Base-by-base conservation (phyloP, 225 moss, liverwort and hornwort genomes). In the Pseudoscleropodium purum region DNA sequence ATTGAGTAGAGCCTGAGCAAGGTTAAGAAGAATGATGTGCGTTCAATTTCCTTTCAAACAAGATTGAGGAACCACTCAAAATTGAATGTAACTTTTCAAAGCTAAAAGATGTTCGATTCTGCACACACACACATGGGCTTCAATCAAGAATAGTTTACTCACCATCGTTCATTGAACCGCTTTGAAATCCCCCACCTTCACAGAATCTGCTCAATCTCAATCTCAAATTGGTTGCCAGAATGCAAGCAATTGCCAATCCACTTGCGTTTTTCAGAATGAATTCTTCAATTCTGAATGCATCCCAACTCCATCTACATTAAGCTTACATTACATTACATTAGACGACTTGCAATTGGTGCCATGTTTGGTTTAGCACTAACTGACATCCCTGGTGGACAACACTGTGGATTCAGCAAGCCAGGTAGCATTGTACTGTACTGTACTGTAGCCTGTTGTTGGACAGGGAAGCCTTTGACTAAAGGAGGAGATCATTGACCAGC, bases 111-210 rank as follows among this genome's bases (percentile, higher is more conserved):
- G n/a, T n/a, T n/a, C n/a, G n/a, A n/a, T n/a, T n/a, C n/a, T n/a
- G n/a, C n/a, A n/a, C n/a, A n/a, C n/a, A n/a, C n/a, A n/a, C n/a
- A n/a, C n/a, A n/a, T n/a, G n/a, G n/a, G n/a, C n/a, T n/a, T 37
- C 54, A 54, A 25, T 78, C 15, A 56, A 54, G 10, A 25, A 9
- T 25, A 10, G 25, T 4, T 77, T 15, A 0, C 36, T 78, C 1
- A 0, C 15, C 24, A 37, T 25, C 10, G 1, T 25, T 25, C 78
- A 77, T 33, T 33, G 2, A 5, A 10, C 20, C 21, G 37, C 37
- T 37, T 79, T 6, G 6, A n/a, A 37, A 56, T 26, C 6, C 0
- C 7, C 6, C 0, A 0, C 29, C 45, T 18, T 11, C n/a, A 16
- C 79, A 11, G 25, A 56, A 37, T 16, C 16, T 10, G 2, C 3